Percentiles rank a stretch among this genome's conserved stretches.
These are phyloP conservation scores for Annulohypoxylon stygium DNA, from an alignment of 495 filamentous ascomycete species.

Conservation along the genomic window DNA sequence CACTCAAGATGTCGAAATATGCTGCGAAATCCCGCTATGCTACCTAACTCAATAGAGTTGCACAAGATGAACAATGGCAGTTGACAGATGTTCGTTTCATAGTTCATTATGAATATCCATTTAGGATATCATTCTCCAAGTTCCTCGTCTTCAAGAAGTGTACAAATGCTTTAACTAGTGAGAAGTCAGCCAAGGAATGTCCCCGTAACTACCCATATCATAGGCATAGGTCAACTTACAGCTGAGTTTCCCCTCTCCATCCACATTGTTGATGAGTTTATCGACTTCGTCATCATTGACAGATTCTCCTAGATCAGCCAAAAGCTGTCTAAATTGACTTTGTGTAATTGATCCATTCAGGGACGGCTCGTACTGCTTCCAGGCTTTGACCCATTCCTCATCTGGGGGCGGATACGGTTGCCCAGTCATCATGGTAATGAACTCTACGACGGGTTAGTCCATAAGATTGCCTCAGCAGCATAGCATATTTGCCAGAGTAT, in stretches of 20 bases:
- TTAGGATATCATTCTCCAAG: conserved; percentile 48
- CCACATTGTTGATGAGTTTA: conserved; percentile 48
- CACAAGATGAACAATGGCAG: not conserved
- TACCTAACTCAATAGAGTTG: not conserved
- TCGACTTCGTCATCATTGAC: conserved; percentile 50
- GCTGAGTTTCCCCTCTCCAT: conserved; percentile 51
- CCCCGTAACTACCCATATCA: not conserved
- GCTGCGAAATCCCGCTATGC: not conserved
- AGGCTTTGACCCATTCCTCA: conserved; percentile 44
- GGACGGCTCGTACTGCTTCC: conserved; percentile 48
- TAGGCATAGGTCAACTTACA: conserved; percentile 40
- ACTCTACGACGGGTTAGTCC: conserved; percentile 45
- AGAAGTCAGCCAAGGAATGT: conserved; percentile 11
- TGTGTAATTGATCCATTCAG: conserved; percentile 49
- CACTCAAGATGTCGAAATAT: not conserved
- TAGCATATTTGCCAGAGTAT: not conserved
- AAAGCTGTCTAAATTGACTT: conserved; percentile 50
- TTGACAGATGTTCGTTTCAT: not conserved
- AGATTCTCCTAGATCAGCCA: conserved; percentile 46
- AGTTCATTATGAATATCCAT: conserved; percentile 42
- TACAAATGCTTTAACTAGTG: conserved; percentile 48
- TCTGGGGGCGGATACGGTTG: conserved; percentile 45
- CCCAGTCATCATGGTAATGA: conserved; percentile 57
- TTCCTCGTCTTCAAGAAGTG: conserved; percentile 49
- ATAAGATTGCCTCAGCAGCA: not conserved